phyloP scores from a whole-genome alignment of 169 alveolate genomes.

The Cryptosporidium canis region DNA sequence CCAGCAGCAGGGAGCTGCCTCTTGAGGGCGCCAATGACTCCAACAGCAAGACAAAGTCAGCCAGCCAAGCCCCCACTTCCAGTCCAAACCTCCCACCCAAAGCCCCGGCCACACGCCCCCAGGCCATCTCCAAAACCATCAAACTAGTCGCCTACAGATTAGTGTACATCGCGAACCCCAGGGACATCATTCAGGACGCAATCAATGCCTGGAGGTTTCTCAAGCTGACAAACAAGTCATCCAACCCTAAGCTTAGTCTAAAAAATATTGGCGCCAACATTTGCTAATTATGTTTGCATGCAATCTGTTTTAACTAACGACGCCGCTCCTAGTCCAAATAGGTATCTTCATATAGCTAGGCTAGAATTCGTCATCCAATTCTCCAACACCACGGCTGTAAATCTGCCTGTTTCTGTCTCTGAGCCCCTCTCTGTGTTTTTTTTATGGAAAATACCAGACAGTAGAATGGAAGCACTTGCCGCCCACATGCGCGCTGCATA shows the following conservation, averaged over 20 bases:
- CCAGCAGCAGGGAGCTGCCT: background rate
- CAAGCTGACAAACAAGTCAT: background rate
- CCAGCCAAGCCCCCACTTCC: background rate
- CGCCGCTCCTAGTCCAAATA: background rate
- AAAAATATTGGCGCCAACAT: background rate
- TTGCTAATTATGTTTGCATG: background rate
- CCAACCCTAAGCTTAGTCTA: background rate
- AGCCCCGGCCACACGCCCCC: background rate
- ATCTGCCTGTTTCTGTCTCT: background rate
- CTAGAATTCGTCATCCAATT: background rate
- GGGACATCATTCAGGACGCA: slow-evolving; percentile 32
- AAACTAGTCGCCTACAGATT: background rate
- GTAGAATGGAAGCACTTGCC: background rate
- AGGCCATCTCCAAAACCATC: background rate
- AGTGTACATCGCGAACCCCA: slow-evolving; percentile 14
- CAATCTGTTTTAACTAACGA: background rate
- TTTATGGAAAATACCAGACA: background rate
- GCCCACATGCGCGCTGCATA: slow-evolving; percentile 66
- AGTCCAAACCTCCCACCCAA: background rate
- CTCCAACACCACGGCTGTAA: background rate
- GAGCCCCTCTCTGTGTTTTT: background rate
- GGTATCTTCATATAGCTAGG: background rate
- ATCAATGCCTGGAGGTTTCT: background rate
- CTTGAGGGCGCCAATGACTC: background rate
- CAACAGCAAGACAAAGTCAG: background rate